Conservation (phyloP, 106 monocot genomes). For the Dendrobium nobile region DNA sequence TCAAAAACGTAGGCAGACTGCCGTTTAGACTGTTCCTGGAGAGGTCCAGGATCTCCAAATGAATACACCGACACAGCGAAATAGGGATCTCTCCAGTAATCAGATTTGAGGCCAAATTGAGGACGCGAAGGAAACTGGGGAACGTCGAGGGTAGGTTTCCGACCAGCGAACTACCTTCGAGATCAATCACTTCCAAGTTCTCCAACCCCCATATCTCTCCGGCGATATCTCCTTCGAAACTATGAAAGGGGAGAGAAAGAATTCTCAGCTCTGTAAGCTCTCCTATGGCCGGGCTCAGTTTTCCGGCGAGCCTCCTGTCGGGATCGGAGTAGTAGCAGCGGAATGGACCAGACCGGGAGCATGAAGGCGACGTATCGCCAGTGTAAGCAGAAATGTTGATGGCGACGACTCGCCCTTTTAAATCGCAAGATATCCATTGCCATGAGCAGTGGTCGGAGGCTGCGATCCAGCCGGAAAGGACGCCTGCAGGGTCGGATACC, state of each 20-base stretch:
- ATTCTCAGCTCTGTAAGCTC: slow-evolving; percentile 32
- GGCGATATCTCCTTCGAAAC: slow-evolving; percentile 39
- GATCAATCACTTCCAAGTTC: slow-evolving; percentile 30
- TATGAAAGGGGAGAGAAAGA: slow-evolving; percentile 35
- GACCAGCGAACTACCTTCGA: slow-evolving; percentile 33
- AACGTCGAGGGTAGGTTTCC: slow-evolving; percentile 41
- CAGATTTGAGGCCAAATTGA: slow-evolving; percentile 48
- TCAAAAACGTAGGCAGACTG: slow-evolving; percentile 31
- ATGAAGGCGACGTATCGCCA: not conserved
- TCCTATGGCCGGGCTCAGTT: slow-evolving; percentile 26
- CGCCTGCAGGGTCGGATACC: not conserved
- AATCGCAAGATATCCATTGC: not conserved
- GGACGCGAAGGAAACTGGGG: slow-evolving; percentile 26
- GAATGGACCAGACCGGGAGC: slow-evolving; percentile 20
- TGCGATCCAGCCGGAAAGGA: not conserved
- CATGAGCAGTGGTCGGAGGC: not conserved
- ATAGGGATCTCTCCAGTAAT: slow-evolving; percentile 54
- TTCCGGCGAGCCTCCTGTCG: slow-evolving; percentile 24
- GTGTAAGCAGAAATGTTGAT: not conserved
- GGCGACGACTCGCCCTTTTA: not conserved
- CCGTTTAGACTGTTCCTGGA: slow-evolving; percentile 57
- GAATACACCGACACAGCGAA: slow-evolving; percentile 29
- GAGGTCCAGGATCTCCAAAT: slow-evolving; percentile 52
- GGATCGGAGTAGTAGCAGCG: slow-evolving; percentile 17
- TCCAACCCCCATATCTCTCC: slow-evolving; percentile 34